Base-by-base conservation (phyloP, 306 rosid genomes). In the Rosa rugosa region DNA sequence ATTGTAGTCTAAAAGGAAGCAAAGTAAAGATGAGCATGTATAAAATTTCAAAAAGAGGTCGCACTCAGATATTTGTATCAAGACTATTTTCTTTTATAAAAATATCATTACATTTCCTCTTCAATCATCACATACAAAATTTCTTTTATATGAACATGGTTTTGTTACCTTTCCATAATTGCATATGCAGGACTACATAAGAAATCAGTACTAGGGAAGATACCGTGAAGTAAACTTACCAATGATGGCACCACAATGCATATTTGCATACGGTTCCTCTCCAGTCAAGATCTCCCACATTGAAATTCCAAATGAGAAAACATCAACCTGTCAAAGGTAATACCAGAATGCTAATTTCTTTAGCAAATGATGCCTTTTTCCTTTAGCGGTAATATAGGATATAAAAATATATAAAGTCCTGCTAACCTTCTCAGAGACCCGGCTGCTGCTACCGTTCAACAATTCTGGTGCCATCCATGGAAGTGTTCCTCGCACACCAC, bases 211-310 rank as follows among this genome's bases (percentile, higher is more conserved):
- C 44, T 11, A 22, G 22, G 13, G 20, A 49, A 41, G 5, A 23
- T 14, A 45, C 71, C 36, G 47, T 42, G 59, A 71, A 17, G 27
- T 54, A 66, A 77, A 63, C 82, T 72, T 82, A 77, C 85, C 85
- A 22, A 82, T 82, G 81, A 82, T 77, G 62, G 85, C 85, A 72
- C 85, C 85, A 46, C 85, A 82, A 64, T 82, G 85, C 85, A 82
- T 77, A 73, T 82, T 73, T 46, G 78, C 82, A 11, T 82, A 82
- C 14, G 82, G 85, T 57, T 82, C 85, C 71, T 77, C 85, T 68
- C 82, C 85, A 3, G 85, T 82, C 85, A 82, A 66, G 50, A 82
- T 77, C 75, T 82, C 85, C 85, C 85, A 82, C 79, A 82, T 56
- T 66, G 85, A 82, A 75, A 82, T 83, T 69, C 86, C 86, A 69